Evolutionary conservation across 345 rosid genomes (phyloP).

Genomic region (Cochlearia excelsa): DNA sequence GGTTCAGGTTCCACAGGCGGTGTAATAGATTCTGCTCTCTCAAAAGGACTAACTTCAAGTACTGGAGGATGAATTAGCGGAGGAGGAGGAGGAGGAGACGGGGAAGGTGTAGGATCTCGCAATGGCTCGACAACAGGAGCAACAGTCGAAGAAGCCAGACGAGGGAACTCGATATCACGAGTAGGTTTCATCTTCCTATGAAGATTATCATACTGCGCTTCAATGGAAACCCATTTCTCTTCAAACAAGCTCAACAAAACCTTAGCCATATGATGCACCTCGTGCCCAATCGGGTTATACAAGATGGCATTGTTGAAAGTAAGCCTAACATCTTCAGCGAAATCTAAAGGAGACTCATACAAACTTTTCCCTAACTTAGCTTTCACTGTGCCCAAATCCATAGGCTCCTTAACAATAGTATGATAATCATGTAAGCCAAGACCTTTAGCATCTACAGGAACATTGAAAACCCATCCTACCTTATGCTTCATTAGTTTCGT

Average conservation of each 20-base stretch:
- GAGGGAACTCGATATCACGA: slow-evolving; percentile 28
- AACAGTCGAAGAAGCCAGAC: slow-evolving; percentile 5
- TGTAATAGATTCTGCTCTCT: slow-evolving; percentile 44
- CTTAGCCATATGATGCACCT: slow-evolving; percentile 70
- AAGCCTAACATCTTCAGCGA: slow-evolving; percentile 78
- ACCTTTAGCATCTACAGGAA: slow-evolving; percentile 74
- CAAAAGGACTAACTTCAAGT: slow-evolving; percentile 31
- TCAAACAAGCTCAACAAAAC: slow-evolving; percentile 54
- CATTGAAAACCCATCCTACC: slow-evolving; percentile 76
- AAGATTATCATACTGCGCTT: slow-evolving; percentile 39
- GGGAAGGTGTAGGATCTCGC: slow-evolving; percentile 32
- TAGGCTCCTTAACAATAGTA: slow-evolving; percentile 66
- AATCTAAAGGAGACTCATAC: slow-evolving; percentile 64
- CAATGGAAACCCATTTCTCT: slow-evolving; percentile 57
- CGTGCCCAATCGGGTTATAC: slow-evolving; percentile 80
- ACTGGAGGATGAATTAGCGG: not conserved
- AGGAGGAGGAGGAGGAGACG: slow-evolving; percentile 19
- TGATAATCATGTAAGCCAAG: slow-evolving; percentile 74
- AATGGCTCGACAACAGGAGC: slow-evolving; percentile 28
- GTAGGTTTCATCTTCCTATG: slow-evolving; percentile 24
- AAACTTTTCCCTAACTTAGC: slow-evolving; percentile 49
- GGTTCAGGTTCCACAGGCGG: slow-evolving; percentile 37
- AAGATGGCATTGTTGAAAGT: slow-evolving; percentile 77
- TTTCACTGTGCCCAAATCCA: slow-evolving; percentile 93
- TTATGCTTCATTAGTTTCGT: slow-evolving; percentile 76